phyloP scores from a whole-genome alignment of 352 stramenopile genomes.

The Globisporangium paroecandrum region DNA sequence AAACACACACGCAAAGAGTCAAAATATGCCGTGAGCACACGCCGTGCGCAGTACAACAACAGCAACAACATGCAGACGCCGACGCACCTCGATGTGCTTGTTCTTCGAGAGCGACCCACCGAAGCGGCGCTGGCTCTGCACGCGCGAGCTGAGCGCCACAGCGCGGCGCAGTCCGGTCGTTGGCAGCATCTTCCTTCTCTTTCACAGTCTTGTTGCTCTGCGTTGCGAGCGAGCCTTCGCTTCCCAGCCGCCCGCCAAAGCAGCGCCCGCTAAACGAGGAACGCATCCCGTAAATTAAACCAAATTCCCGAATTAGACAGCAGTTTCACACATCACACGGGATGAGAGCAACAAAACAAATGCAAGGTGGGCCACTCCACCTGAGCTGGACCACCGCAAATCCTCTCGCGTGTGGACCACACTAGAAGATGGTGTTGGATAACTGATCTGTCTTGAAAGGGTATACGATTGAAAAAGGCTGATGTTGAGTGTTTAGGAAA shows the following conservation, averaged over 20 bases:
- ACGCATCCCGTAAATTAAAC: too few relatives aligned
- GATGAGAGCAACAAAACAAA: neutral
- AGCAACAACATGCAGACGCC: neutral
- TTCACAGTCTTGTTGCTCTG: conserved; percentile 7
- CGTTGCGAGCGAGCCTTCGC: neutral
- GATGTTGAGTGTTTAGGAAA: too few relatives aligned
- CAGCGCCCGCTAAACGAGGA: too few relatives aligned
- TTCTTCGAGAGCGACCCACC: conserved; percentile 80
- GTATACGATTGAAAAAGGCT: neutral
- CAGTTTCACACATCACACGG: neutral
- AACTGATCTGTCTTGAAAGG: neutral
- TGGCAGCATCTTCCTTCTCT: conserved; percentile 31
- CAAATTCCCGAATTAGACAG: neutral
- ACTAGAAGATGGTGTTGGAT: neutral
- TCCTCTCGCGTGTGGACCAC: neutral
- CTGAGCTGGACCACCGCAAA: conserved; percentile 2
- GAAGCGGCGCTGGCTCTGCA: conserved; percentile 66
- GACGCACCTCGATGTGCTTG: conserved; percentile 73
- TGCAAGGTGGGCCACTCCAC: neutral
- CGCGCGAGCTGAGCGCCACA: conserved; percentile 35
- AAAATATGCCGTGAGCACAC: conserved; percentile 10
- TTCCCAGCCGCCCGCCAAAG: conserved; percentile 16
- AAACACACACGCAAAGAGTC: neutral
- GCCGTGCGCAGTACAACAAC: neutral
- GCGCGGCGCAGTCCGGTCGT: conserved; percentile 46